phyloP scores from a whole-genome alignment of 495 filamentous ascomycete species.

The Trichoderma erinaceum region DNA sequence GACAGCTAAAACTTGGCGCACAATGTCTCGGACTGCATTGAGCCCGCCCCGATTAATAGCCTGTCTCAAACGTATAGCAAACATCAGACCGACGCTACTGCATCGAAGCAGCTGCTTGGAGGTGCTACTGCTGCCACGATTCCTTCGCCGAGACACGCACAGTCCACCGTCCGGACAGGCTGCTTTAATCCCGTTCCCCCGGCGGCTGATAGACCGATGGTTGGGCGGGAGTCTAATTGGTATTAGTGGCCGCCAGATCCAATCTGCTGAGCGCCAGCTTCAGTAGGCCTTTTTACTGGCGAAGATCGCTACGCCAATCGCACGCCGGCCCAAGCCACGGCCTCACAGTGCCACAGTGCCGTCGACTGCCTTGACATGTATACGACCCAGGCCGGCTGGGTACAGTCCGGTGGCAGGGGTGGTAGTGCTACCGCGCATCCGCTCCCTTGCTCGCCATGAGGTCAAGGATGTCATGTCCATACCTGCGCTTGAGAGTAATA shows the following conservation, averaged over 20 bases:
- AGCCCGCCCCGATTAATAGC: background rate
- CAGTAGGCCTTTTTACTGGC: background rate
- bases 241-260: background rate
- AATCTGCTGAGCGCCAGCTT: background rate
- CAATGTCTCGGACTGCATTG: background rate
- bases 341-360: background rate
- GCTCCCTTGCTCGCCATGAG: slow-evolving; percentile 5
- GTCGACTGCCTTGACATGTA: background rate
- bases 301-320: slow-evolving; percentile 8
- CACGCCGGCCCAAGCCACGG: background rate
- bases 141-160: background rate
- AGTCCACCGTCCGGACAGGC: too few relatives aligned
- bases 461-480: background rate
- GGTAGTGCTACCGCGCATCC: background rate
- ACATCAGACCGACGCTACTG: background rate
- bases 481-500: background rate
- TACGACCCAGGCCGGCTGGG: background rate
- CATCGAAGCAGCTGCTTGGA: background rate
- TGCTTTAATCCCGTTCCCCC: background rate
- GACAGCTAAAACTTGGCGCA: background rate
- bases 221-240: background rate
- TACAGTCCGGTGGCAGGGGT: background rate
- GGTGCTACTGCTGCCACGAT: background rate
- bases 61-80: background rate
- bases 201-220: background rate